phyloP scores from a whole-genome alignment of 1,284 basidiomycete genomes.

The Apiotrichum gracile region DNA sequence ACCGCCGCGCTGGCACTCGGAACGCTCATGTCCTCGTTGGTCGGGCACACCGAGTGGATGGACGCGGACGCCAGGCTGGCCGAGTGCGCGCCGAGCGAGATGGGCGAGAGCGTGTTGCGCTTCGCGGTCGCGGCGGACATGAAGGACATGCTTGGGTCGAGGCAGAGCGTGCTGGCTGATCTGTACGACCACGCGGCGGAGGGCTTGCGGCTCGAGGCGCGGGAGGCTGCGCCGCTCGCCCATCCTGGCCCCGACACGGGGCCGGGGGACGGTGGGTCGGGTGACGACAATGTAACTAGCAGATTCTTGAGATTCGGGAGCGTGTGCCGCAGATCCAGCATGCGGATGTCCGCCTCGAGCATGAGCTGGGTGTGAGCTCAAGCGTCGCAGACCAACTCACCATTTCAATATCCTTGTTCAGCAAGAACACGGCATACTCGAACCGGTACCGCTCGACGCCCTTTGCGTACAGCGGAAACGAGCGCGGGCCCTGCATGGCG shows the following conservation, averaged over 20 bases:
- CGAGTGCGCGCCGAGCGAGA: neutral
- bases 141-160: neutral
- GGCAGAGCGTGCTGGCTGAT: neutral
- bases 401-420: slow-evolving; percentile 97
- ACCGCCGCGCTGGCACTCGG: neutral
- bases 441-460: slow-evolving; percentile 95
- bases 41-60: neutral
- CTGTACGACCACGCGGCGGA: neutral
- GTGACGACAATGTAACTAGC: slow-evolving; percentile 63
- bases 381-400: slow-evolving; percentile 50
- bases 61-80: neutral
- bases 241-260: slow-evolving; percentile 15
- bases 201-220: slow-evolving; percentile 8
- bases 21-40: neutral
- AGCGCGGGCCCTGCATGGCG: slow-evolving; percentile 85
- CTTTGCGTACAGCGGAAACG: slow-evolving; percentile 90
- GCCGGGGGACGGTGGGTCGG: slow-evolving; percentile 21
- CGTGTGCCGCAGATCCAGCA: slow-evolving; percentile 89
- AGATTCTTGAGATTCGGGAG: slow-evolving; percentile 94
- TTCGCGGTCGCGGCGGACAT: no score
- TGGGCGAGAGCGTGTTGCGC: neutral
- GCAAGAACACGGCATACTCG: slow-evolving; percentile 92
- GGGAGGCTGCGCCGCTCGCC: slow-evolving; percentile 13
- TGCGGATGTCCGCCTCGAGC: slow-evolving; percentile 76
- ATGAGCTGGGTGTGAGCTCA: slow-evolving; percentile 59